A percentile compares a stretch with the other conserved stretches of the same genome.
phyloP scores from a whole-genome alignment of 2,329 filamentous ascomycete species.

The Aspergillus ochraceus region DNA sequence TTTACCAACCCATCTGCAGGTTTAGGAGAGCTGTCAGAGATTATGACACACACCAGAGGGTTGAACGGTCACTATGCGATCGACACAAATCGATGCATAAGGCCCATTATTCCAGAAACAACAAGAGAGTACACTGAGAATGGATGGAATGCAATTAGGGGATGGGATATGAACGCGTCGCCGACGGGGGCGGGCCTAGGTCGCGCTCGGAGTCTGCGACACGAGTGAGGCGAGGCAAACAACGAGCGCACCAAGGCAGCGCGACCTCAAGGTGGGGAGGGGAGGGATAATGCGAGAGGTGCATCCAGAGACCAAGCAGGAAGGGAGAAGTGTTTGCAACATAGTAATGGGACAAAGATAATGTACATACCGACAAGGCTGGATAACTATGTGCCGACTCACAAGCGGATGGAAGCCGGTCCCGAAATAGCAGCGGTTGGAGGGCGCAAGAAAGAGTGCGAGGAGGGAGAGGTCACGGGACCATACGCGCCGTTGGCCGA shows the following conservation, averaged over 20 bases:
- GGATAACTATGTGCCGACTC: slow-evolving; percentile 40
- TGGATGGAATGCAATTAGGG: slow-evolving; percentile 8
- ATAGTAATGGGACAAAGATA: slow-evolving; percentile 13
- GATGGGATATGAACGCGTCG: slow-evolving; percentile 27
- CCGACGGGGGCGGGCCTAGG: slow-evolving; percentile 14
- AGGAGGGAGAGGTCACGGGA: slow-evolving; percentile 29
- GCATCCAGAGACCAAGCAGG: slow-evolving; percentile 2
- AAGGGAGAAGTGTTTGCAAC: slow-evolving; percentile 3
- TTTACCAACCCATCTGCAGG: slow-evolving; percentile 48
- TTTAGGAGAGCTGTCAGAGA: slow-evolving; percentile 26
- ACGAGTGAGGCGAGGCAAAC: slow-evolving; percentile 15
- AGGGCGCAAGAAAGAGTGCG: slow-evolving; percentile 24
- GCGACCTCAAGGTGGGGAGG: slow-evolving; percentile 17
- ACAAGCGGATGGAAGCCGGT: slow-evolving; percentile 37
- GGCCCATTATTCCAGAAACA: slow-evolving; percentile 1
- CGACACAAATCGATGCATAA: slow-evolving; percentile 17
- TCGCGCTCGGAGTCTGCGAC: slow-evolving; percentile 27
- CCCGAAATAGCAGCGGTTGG: slow-evolving; percentile 40
- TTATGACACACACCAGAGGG: slow-evolving; percentile 15
- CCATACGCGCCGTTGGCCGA: slow-evolving; percentile 18
- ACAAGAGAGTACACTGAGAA: not conserved
- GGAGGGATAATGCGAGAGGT: slow-evolving; percentile 5
- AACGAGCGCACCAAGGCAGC: slow-evolving; percentile 20
- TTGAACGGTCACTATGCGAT: slow-evolving; percentile 25
- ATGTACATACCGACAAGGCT: slow-evolving; percentile 45